phyloP scores from a whole-genome alignment of 441 rosid species.

The Eutrema salsugineum region DNA sequence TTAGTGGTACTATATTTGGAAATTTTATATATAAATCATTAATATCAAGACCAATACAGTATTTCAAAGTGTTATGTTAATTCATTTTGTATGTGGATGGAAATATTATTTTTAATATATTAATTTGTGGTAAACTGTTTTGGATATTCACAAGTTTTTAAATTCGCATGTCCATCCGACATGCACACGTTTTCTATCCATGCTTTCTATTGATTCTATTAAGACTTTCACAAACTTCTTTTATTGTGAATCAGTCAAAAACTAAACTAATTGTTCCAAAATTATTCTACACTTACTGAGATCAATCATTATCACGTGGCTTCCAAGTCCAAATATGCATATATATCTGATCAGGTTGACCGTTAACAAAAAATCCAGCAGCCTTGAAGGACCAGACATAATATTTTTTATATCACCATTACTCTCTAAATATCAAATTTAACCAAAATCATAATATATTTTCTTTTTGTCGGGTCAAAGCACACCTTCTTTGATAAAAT shows the following conservation, averaged over 20 bases:
- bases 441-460: not conserved
- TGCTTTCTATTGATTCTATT: too few relatives aligned
- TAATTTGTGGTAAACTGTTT: not conserved
- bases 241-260: not conserved
- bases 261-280: not conserved
- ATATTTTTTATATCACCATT: not conserved
- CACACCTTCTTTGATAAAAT: constrained; percentile 26
- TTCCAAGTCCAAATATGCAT: not conserved
- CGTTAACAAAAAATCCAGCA: constrained; percentile 18
- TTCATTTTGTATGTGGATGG: not conserved
- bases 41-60: not conserved
- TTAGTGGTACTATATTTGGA: too few relatives aligned
- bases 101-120: too few relatives aligned
- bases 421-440: not conserved
- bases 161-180: not conserved
- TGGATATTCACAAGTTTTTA: not conserved
- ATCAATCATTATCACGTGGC: not conserved
- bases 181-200: not conserved
- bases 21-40: too few relatives aligned
- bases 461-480: constrained; percentile 22
- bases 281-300: not conserved
- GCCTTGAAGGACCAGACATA: constrained; percentile 28
- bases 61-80: not conserved
- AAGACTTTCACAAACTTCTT: too few relatives aligned
- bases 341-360: constrained; percentile 25